Percentiles rank a stretch among this genome's conserved stretches.
These are phyloP conservation scores for Cryphonectria nitschkei DNA, from an alignment of 2,329 filamentous ascomycete genomes.

Conservation along the genomic window DNA sequence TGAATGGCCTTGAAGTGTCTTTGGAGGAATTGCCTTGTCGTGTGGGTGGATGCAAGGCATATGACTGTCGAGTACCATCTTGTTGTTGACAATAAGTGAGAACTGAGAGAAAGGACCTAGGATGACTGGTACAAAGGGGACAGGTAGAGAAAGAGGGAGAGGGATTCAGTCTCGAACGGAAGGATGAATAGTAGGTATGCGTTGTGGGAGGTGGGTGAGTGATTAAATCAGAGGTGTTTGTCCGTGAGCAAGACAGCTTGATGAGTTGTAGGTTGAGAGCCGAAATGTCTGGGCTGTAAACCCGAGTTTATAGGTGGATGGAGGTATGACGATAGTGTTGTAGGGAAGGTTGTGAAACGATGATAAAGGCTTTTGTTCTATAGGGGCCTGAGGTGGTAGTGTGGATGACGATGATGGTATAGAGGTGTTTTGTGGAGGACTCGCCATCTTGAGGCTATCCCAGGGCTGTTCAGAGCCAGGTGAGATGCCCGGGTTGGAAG, in stretches of 20 bases:
- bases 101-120: background rate
- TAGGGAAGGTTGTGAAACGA: background rate
- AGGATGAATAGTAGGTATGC: background rate
- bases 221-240: background rate
- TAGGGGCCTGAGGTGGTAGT: background rate
- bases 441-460: background rate
- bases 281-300: background rate
- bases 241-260: no score
- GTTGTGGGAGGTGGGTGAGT: background rate
- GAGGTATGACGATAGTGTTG: constrained; percentile 9
- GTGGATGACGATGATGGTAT: background rate
- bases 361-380: background rate
- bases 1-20: constrained; percentile 20
- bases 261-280: background rate
- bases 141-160: background rate
- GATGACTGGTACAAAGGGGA: background rate
- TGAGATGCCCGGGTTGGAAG: background rate
- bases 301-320: background rate
- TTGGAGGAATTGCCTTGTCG: constrained; percentile 26
- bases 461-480: background rate
- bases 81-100: constrained; percentile 12
- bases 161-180: background rate
- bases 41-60: constrained; percentile 20
- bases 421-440: background rate
- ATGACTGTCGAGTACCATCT: constrained; percentile 24